Evolutionary conservation across 2,329 filamentous ascomycete genomes (phyloP).

Genomic region (Arthrinium phaeospermum): DNA sequence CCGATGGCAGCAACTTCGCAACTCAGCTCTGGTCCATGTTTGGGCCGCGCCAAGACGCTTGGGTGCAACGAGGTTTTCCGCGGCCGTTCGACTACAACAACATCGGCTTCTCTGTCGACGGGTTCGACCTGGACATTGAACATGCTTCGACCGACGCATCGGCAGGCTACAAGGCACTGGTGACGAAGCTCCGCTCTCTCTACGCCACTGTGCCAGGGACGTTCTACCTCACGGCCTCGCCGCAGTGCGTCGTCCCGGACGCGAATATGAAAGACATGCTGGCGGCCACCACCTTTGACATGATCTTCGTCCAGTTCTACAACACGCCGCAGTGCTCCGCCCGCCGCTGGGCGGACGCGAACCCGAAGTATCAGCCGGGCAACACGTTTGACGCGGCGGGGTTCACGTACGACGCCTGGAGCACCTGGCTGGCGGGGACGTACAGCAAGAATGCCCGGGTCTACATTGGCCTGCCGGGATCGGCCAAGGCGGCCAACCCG

Average conservation of each 20-base stretch:
- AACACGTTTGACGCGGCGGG: constrained; percentile 29
- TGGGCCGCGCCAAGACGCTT: constrained; percentile 42
- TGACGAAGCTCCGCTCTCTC: constrained; percentile 33
- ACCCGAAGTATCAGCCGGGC: constrained; percentile 36
- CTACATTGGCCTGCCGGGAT: constrained; percentile 50
- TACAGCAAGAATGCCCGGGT: constrained; percentile 49
- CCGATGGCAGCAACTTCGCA: constrained; percentile 44
- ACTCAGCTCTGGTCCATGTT: constrained; percentile 47
- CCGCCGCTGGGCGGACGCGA: constrained; percentile 36
- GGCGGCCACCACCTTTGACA: constrained; percentile 41
- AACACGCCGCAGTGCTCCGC: constrained; percentile 48
- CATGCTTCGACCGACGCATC: constrained; percentile 38
- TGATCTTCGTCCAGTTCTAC: constrained; percentile 57
- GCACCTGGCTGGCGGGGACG: constrained; percentile 40
- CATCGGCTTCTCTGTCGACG: constrained; percentile 31
- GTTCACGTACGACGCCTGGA: constrained; percentile 48
- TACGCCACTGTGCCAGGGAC: constrained; percentile 30
- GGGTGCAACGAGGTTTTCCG: constrained; percentile 37
- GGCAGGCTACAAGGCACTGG: constrained; percentile 39
- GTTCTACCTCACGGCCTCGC: constrained; percentile 45
- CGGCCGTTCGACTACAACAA: constrained; percentile 36
- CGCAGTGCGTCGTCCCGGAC: constrained; percentile 50
- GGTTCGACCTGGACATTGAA: constrained; percentile 32
- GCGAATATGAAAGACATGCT: constrained; percentile 37
- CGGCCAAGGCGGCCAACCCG: constrained; percentile 32